Base-by-base conservation (phyloP, 164 flowering plant species). In the Berberis thunbergii region DNA sequence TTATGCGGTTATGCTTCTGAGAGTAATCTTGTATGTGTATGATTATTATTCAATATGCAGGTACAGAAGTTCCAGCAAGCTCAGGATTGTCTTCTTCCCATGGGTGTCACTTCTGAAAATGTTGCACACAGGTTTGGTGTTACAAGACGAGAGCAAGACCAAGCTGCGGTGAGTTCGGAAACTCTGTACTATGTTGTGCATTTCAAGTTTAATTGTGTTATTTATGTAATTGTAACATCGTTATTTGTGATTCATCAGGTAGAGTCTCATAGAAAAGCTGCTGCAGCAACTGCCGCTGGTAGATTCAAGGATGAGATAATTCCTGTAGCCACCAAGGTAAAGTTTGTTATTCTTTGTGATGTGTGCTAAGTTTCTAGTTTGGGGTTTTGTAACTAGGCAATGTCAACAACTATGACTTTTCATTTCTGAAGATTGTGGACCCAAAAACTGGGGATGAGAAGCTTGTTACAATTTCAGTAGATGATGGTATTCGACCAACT, bases 61-160 rank as follows among this genome's bases (percentile, higher is more conserved):
- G 92, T 77, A 1, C 71, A 80, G n/a, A 56, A 5, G 50, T 69
- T 86, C 69, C 70, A 61, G 57, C 83, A 86, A 79, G 97, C 97
- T 43, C 92, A 78, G 70, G 81, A 88, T 73, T 95, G 97, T 70
- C 92, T 95, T 74, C 94, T 95, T 60, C 99, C 99, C 1, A 95
- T 95, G 97, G 99, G 99, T 41, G 45, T 91, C 40, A 95, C 99
- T 59, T 95, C 99, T 70, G 99, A 95, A 81, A 95, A 95, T 82
- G 99, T 95, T 68, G 97, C 99, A n/a, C 76, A 80, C 2, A 89
- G 97, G 46, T 95, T 73, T 80, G 89, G 96, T 54, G 96, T 95
- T 8, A 77, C 99, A 57, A 78, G 97, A 71, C 73, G 81, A 81
- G 92, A 87, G 75, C 99, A 91, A 72, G 99, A 94, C 75, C 90